Evolutionary conservation across 2,329 filamentous ascomycete species (phyloP).

Genomic region (Trichoderma sp.): DNA sequence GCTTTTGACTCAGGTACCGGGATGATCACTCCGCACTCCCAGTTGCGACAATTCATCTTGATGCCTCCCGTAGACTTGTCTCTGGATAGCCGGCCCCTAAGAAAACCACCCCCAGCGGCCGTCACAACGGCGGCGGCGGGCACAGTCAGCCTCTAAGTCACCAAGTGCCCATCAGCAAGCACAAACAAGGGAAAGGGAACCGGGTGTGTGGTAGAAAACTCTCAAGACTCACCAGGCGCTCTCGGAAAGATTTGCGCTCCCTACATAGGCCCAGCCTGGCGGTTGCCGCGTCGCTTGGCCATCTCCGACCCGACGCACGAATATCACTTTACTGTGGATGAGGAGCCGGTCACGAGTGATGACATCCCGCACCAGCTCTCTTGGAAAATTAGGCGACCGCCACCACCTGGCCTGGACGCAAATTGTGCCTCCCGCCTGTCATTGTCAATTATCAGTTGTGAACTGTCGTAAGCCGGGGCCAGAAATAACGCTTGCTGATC

Average conservation of each 20-base stretch:
- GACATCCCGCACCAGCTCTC: conserved; percentile 69
- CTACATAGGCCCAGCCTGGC: conserved; percentile 76
- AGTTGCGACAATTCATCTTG: conserved; percentile 84
- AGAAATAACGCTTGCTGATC: neutral
- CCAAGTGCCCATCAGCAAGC: conserved; percentile 5
- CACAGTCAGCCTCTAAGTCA: conserved; percentile 25
- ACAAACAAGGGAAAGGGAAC: neutral
- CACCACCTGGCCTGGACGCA: conserved; percentile 75
- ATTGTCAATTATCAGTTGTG: neutral
- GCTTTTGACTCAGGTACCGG: conserved; percentile 45
- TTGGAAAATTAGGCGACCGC: conserved; percentile 67
- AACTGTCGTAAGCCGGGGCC: neutral
- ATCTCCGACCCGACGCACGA: conserved; percentile 40
- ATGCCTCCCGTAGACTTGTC: conserved; percentile 64
- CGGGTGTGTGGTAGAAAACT: neutral
- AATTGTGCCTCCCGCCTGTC: conserved; percentile 74
- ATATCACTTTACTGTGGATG: conserved; percentile 81
- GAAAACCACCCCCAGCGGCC: conserved; percentile 19
- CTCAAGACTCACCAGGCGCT: conserved; percentile 72
- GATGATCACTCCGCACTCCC: conserved; percentile 90
- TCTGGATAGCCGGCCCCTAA: conserved; percentile 73
- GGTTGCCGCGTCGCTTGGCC: conserved; percentile 20
- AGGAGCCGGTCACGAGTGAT: conserved; percentile 66
- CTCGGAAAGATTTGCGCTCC: conserved; percentile 89
- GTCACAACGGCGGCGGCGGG: conserved; percentile 24